phyloP scores from a whole-genome alignment of 2,329 filamentous ascomycete species.

The Fusarium haematococcum region DNA sequence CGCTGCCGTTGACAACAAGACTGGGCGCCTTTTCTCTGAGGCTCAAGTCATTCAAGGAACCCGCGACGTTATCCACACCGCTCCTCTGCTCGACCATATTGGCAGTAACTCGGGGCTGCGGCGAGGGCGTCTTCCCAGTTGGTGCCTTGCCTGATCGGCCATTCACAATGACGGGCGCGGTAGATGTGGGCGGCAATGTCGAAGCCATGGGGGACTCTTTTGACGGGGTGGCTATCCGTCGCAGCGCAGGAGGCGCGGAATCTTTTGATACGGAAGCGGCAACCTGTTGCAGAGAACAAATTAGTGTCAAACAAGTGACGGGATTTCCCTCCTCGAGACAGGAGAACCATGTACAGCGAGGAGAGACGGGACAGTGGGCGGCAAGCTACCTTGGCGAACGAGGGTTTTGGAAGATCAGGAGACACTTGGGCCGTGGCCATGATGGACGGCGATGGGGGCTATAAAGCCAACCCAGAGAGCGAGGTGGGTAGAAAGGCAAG shows the following conservation, averaged over 20 bases:
- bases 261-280: slow-evolving; percentile 58
- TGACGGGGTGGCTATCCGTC: slow-evolving; percentile 39
- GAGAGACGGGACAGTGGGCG: slow-evolving; percentile 1
- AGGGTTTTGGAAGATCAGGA: slow-evolving; percentile 67
- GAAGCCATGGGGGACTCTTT: slow-evolving; percentile 40
- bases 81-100: slow-evolving; percentile 28
- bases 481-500: slow-evolving; percentile 31
- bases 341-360: slow-evolving; percentile 19
- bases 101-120: slow-evolving; percentile 29
- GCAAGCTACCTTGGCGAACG: slow-evolving; percentile 78
- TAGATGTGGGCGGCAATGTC: slow-evolving; percentile 27
- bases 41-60: slow-evolving; percentile 47
- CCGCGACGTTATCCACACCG: slow-evolving; percentile 43
- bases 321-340: slow-evolving; percentile 5
- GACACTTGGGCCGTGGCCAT: slow-evolving; percentile 63
- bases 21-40: slow-evolving; percentile 50
- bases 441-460: slow-evolving; percentile 37
- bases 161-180: slow-evolving; percentile 44
- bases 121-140: slow-evolving; percentile 25
- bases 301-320: slow-evolving; percentile 33
- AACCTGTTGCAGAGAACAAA: slow-evolving; percentile 52
- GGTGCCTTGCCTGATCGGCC: slow-evolving; percentile 39
- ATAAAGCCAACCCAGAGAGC: slow-evolving; percentile 35
- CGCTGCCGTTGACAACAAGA: slow-evolving; percentile 64
- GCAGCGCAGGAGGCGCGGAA: slow-evolving; percentile 45